Conservation (phyloP, 768 basidiomycete genomes). For the Punctularia strigosozonata region DNA sequence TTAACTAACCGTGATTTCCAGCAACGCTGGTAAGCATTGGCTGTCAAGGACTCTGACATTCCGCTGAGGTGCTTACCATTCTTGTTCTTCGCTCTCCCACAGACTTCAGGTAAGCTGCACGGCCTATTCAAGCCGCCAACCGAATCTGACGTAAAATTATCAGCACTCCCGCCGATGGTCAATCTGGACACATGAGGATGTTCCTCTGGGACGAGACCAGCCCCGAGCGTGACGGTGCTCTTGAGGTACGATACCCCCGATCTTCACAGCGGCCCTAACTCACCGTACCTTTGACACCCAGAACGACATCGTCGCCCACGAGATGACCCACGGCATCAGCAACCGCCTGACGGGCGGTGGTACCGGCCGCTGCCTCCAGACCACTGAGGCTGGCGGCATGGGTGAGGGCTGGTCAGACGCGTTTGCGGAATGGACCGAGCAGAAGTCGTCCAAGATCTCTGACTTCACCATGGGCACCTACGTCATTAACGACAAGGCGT, state of each 20-base stretch:
- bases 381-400: conserved; percentile 51
- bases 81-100: too few relatives aligned
- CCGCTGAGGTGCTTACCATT: background rate
- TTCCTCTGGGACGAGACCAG: conserved; percentile 16
- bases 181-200: too few relatives aligned
- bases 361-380: conserved; percentile 49
- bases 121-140: too few relatives aligned
- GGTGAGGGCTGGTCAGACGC: conserved; percentile 62
- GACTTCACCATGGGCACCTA: conserved; percentile 35
- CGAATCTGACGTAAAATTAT: too few relatives aligned
- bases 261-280: too few relatives aligned
- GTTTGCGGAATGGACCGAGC: conserved; percentile 21
- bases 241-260: too few relatives aligned
- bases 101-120: too few relatives aligned
- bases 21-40: too few relatives aligned
- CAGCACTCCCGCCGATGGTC: too few relatives aligned
- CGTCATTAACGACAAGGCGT: conserved; percentile 33
- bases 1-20: too few relatives aligned
- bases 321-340: conserved; percentile 26
- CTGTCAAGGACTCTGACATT: too few relatives aligned
- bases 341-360: conserved; percentile 38
- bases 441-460: conserved; percentile 24
- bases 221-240: conserved; percentile 51
- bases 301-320: conserved; percentile 42
- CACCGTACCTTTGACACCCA: too few relatives aligned